Evolutionary conservation across 768 basidiomycete species (phyloP), one percentile per base, ranked within the genome.

Genomic region (Lentinula detonsa): DNA sequence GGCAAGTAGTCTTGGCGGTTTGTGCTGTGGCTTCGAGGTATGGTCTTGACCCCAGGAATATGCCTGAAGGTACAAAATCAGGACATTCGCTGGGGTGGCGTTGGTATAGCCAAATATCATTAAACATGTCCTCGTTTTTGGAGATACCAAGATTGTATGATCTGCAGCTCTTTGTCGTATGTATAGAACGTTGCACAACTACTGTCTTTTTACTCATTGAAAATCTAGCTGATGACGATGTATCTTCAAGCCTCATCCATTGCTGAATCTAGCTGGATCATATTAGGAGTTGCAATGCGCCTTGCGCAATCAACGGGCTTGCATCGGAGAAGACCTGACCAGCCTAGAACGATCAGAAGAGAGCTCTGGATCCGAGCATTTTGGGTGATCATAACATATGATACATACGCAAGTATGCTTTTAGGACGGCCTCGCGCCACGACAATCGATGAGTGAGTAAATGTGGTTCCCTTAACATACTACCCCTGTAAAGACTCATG

Each of bases 291-390:
- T 46, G 88, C 85, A n/a, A 72, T 93, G 34, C 85, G 90, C 3
- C 75, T 86, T 50, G 83, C 85, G 1, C 86, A 91, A 68, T 40
- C 55, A 8, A 28, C 8, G 23, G 55, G 55, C 10, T 8, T 43
- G 23, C 55, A 56, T 28, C 37, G 55, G 40, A 56, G 43, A 43
- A 21, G 28, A 42, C 55, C 55, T 5, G 39, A 28, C 5, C 39
- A 56, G 9, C 34, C 21, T 4, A 23, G 59, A 62, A 68, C 9
- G 62, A 68, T 35, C 70, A 61, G 58, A 68, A 23, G 62, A 68
- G 90, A 93, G 68, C 76, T 87, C 16, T 90, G 88, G 83, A 89
- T 88, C 67, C 81, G 86, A n/a, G 83, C 81, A 10, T 86, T 86
- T 65, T 87, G 85, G 85, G 83, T 65, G n/a, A 71, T 50, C 9